phyloP scores from a whole-genome alignment of 352 stramenopile genomes.

The Blastocystis sp. region DNA sequence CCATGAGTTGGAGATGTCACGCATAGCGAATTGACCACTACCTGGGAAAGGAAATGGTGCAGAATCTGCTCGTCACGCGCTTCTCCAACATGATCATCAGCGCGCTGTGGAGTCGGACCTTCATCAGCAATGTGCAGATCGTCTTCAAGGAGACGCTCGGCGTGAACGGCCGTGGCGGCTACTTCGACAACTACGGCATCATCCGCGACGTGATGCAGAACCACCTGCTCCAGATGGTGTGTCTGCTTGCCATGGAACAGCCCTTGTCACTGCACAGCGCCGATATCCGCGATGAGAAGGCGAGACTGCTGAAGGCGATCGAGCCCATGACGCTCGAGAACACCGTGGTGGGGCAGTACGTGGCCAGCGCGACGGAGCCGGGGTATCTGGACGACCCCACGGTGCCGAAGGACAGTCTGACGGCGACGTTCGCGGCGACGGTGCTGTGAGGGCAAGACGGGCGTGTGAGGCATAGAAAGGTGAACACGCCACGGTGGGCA shows the following conservation, averaged over 20 bases:
- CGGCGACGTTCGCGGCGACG: constrained; percentile 84
- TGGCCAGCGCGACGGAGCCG: constrained; percentile 77
- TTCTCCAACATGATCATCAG: constrained; percentile 96
- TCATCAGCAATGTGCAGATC: constrained; percentile 90
- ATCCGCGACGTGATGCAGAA: constrained; percentile 98
- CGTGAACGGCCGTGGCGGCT: constrained; percentile 88
- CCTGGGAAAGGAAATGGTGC: constrained; percentile 92
- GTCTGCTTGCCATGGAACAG: constrained; percentile 91
- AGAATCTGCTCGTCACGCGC: constrained; percentile 91
- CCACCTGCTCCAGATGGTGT: constrained; percentile 91
- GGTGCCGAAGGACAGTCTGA: constrained; percentile 86
- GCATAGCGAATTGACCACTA: constrained; percentile 89
- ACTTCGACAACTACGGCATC: constrained; percentile 96
- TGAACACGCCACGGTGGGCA: constrained; percentile 90
- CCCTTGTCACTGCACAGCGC: constrained; percentile 79
- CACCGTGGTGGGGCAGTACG: constrained; percentile 94
- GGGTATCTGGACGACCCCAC: constrained; percentile 91
- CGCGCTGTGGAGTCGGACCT: constrained; percentile 90
- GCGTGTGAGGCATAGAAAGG: constrained; percentile 75
- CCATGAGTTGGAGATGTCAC: constrained; percentile 67
- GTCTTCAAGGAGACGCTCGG: constrained; percentile 95
- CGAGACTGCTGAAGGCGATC: constrained; percentile 93
- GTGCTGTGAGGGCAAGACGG: constrained; percentile 73
- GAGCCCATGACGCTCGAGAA: constrained; percentile 86
- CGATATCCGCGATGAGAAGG: constrained; percentile 92